Conservation (phyloP, 1,284 basidiomycete species). For the Microstroma glucosiphilum region DNA sequence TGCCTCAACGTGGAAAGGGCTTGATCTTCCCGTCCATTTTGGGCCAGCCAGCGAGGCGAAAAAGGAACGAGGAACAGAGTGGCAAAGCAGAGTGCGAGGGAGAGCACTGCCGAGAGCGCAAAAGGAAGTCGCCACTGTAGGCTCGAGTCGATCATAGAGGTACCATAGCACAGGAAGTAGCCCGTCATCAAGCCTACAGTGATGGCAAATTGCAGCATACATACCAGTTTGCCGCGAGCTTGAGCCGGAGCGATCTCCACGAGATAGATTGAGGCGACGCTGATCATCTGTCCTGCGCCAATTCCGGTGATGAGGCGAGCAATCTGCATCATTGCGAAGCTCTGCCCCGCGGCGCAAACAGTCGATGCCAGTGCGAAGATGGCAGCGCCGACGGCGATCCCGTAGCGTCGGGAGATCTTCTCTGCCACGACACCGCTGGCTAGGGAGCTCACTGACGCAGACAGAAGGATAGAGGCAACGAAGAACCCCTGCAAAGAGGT, state of each 20-base stretch:
- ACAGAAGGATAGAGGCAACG: slow-evolving; percentile 13
- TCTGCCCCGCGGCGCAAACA: slow-evolving; percentile 6
- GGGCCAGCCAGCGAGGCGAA: slow-evolving; percentile 12
- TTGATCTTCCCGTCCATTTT: slow-evolving; percentile 4
- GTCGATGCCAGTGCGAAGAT: slow-evolving; percentile 8
- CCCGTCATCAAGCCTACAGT: slow-evolving; percentile 12
- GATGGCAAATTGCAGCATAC: slow-evolving; percentile 10
- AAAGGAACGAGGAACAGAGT: slow-evolving; percentile 8
- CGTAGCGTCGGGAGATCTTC: slow-evolving; percentile 14
- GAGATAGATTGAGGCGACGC: slow-evolving; percentile 9
- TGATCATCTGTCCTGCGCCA: slow-evolving; percentile 11
- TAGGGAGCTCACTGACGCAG: slow-evolving; percentile 10
- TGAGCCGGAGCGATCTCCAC: slow-evolving; percentile 9
- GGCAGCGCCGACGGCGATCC: slow-evolving; percentile 7
- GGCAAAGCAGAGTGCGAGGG: slow-evolving; percentile 3
- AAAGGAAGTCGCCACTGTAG: slow-evolving; percentile 11
- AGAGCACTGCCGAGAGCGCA: slow-evolving; percentile 5
- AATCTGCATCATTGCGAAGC: neutral
- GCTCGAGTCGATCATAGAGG: slow-evolving; percentile 4
- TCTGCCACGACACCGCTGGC: slow-evolving; percentile 12
- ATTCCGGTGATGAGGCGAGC: slow-evolving; percentile 12
- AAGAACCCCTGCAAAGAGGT: slow-evolving; percentile 11
- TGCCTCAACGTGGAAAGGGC: slow-evolving; percentile 7
- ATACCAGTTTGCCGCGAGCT: slow-evolving; percentile 8
- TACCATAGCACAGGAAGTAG: slow-evolving; percentile 12